Percentiles rank a stretch among this genome's conserved stretches.
Conservation (phyloP, 805 yeast species). For the Sporopachydermia quercuum region DNA sequence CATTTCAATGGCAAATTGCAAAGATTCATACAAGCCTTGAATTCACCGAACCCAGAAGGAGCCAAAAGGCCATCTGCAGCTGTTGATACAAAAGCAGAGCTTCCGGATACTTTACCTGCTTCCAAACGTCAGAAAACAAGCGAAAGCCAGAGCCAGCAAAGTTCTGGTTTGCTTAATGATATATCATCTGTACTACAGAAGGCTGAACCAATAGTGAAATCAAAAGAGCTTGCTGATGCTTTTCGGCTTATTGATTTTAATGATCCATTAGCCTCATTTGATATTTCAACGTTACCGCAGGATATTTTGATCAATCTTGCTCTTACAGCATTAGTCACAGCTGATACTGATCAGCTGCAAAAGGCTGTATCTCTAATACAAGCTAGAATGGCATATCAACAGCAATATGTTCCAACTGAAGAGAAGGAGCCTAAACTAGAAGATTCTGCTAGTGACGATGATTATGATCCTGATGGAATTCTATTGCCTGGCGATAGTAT, state of each 20-base stretch:
- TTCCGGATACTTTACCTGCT: not conserved
- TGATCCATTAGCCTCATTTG: slow-evolving; percentile 51
- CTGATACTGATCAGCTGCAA: slow-evolving; percentile 35
- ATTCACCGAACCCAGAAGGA: not conserved
- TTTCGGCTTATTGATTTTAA: slow-evolving; percentile 50
- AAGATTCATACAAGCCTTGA: not conserved
- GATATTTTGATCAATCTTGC: slow-evolving; percentile 52
- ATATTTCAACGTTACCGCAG: slow-evolving; percentile 52
- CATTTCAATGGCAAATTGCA: not conserved
- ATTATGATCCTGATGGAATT: slow-evolving; percentile 2
- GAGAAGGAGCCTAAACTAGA: slow-evolving; percentile 4
- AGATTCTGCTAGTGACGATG: slow-evolving; percentile 7
- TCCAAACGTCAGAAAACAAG: slow-evolving; percentile 8
- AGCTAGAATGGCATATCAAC: slow-evolving; percentile 5
- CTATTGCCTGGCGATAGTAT: slow-evolving; percentile 14
- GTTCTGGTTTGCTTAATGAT: slow-evolving; percentile 14
- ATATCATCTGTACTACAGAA: slow-evolving; percentile 22
- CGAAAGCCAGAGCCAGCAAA: slow-evolving; percentile 11
- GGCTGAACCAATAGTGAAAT: slow-evolving; percentile 14
- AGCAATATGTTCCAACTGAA: slow-evolving; percentile 5
- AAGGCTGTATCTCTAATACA: slow-evolving; percentile 35
- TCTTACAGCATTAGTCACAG: slow-evolving; percentile 44
- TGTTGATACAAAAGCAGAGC: slow-evolving; percentile 1
- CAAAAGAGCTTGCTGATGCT: slow-evolving; percentile 37
- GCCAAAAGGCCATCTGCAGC: not conserved